These are phyloP conservation scores for Dactylellina drechsleri DNA, from an alignment of 2,329 filamentous ascomycete species.

Conservation along the genomic window DNA sequence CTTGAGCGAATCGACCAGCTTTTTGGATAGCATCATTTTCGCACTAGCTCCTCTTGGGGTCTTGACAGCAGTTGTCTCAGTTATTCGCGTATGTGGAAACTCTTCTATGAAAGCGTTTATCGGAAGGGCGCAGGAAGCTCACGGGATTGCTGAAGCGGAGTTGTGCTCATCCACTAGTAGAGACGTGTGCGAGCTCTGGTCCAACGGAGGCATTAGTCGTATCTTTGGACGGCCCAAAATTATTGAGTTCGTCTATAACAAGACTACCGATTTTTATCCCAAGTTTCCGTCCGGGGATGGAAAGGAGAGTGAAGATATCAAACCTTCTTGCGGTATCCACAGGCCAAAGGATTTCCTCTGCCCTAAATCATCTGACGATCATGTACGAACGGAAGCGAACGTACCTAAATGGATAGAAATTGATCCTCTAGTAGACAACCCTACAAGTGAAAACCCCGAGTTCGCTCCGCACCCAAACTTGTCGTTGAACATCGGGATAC, in stretches of 20 bases:
- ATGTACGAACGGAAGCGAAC: too few species aligned
- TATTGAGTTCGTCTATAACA: neutral
- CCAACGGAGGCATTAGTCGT: neutral
- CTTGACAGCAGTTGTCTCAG: slow-evolving; percentile 61
- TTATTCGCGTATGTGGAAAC: slow-evolving; percentile 59
- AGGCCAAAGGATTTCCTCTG: too few species aligned
- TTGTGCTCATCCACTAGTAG: slow-evolving; percentile 24
- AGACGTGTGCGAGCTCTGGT: neutral
- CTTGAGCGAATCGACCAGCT: slow-evolving; percentile 57
- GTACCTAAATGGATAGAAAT: too few species aligned
- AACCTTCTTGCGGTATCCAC: too few species aligned
- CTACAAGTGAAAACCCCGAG: too few species aligned
- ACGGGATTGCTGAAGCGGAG: slow-evolving; percentile 57
- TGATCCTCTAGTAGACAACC: too few species aligned
- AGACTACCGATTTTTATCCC: too few species aligned
- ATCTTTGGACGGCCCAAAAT: neutral
- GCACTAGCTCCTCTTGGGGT: slow-evolving; percentile 59
- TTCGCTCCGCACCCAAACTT: too few species aligned
- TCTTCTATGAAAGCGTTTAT: slow-evolving; percentile 61
- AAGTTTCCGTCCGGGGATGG: too few species aligned
- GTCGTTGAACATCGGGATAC: neutral
- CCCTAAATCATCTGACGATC: too few species aligned
- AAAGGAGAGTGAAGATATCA: too few species aligned
- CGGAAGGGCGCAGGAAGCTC: slow-evolving; percentile 61
- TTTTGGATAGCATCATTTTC: slow-evolving; percentile 55